Evolutionary conservation across 2,329 filamentous ascomycete species (phyloP), one percentile per base, ranked within the genome.

Genomic region (Botrytis aclada): DNA sequence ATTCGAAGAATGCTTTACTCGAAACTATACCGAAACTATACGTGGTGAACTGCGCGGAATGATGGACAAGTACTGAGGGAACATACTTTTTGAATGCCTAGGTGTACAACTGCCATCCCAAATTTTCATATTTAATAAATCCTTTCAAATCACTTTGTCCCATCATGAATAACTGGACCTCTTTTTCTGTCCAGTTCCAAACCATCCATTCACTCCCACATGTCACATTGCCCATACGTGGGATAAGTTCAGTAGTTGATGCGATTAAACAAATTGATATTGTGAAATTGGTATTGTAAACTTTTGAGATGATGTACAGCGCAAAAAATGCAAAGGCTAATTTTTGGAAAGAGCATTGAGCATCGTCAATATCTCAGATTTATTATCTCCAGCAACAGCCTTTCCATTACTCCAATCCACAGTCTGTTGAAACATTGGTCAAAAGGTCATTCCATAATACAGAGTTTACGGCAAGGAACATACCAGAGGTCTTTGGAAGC

Each of bases 391-490:
- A 39, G 89, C 85, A 84, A 92, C 85, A 64, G 91, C 95, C 82
- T 90, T 92, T 76, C 95, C 96, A 82, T 95, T 95, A 81, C 92
- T 93, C 96, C 96, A 98, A 82, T 98, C 95, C 70, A 98, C 95
- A 73, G 92, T 84, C 88, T 86, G 75, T 41, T 41, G 51, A 34
- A 56, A 47, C 56, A 75, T 82, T 79, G 81, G 80, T 73, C 70
- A 75, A 54, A 64, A 71, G 54, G 70, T 39, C 8, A 29, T 72
- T n/a, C 12, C 54, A 25, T 18, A 32, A 4, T 14, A 63, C 47
- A 18, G 2, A 32, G 22, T 29, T 43, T 5, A 54, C 9, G 9
- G 29, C 51, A 70, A 43, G 69, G 34, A 72, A 87, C 92, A 79
- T 84, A 96, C 93, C 81, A 98, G 84, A 39, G 95, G 95, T 77